Conservation (phyloP, 2,329 filamentous ascomycete genomes). For the Corynespora cassiicola region DNA sequence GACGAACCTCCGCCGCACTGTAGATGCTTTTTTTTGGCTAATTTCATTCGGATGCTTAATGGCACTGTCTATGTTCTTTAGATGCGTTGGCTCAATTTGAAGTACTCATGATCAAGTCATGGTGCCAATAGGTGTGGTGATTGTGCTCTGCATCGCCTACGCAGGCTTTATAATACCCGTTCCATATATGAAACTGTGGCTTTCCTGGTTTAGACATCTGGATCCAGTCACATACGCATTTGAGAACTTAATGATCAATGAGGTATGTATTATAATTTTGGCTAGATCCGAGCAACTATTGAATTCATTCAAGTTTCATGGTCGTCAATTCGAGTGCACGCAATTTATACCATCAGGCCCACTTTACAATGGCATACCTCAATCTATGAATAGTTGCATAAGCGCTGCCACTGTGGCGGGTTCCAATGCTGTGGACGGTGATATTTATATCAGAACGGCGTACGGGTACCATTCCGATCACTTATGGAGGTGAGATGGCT, state of each 20-base stretch:
- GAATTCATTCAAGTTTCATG: slow-evolving; percentile 58
- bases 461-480: slow-evolving; percentile 30
- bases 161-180: slow-evolving; percentile 61
- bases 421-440: slow-evolving; percentile 4
- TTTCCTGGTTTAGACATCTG: slow-evolving; percentile 79
- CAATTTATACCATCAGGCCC: slow-evolving; percentile 45
- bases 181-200: slow-evolving; percentile 74
- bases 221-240: slow-evolving; percentile 79
- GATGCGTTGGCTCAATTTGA: slow-evolving; percentile 62
- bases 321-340: slow-evolving; percentile 60
- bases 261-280: slow-evolving; percentile 54
- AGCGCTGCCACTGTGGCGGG: slow-evolving; percentile 5
- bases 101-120: slow-evolving; percentile 64
- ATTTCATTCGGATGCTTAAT: slow-evolving; percentile 41
- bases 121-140: no score
- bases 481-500: slow-evolving; percentile 36
- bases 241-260: slow-evolving; percentile 78
- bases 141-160: slow-evolving; percentile 58
- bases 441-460: slow-evolving; percentile 20
- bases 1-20: slow-evolving; percentile 47
- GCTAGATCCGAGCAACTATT: no score
- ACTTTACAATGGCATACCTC: slow-evolving; percentile 35
- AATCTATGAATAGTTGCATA: slow-evolving; percentile 3
- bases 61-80: slow-evolving; percentile 44
- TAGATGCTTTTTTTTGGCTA: slow-evolving; percentile 48